Evolutionary conservation across 1,139 yeast genomes (phyloP), one percentile per base, ranked within the genome.

Genomic region (Magnusiomyces paraingens): DNA sequence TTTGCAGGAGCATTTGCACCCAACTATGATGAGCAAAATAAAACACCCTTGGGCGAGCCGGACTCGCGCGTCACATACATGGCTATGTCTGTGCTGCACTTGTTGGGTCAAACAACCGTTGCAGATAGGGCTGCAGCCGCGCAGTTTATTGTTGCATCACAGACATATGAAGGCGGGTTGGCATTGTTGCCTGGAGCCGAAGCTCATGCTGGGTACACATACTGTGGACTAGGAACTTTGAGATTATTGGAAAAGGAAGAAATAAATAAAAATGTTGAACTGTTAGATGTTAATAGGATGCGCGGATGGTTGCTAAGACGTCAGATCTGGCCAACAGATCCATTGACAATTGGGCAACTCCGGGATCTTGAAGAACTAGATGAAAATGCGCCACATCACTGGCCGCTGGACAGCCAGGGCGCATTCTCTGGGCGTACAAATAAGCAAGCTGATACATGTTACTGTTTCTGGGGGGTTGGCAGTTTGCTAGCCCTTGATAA

Each of bases 371-470:
- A 29, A 2, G 41, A 46, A 2, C 40, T 15, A 6, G 40, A 32
- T 12, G 55, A 59, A 26, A 58, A 59, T 2, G 64, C 63, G 11
- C 73, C 73, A 59, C 74, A 70, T 21, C 56, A 75, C 74, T 58
- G 61, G 45, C 75, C 73, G 44, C 60, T 60, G 0, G 73, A 70
- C n/a, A 84, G 79, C 60, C 64, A 36, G 36, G 97, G 97, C 1
- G 95, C 95, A 0, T 85, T 89, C 66, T 89, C 90, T 67, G 99
- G 99, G 0, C 74, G 99, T 51, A 82, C 81, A 26, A 89, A 90
- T 66, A 93, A 93, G 66, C 79, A 77, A 52, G 85, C 86, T 2
- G 99, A 93, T 67, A 86, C 96, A 0, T 93, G 99, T 70, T 93
- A 93, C 68, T 80, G 88, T 8, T 93, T 91, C 78, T 93, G 99